Evolutionary conservation across 352 stramenopile genomes (phyloP), one percentile per base, ranked within the genome.

Genomic region (Phytophthora uliginosa): DNA sequence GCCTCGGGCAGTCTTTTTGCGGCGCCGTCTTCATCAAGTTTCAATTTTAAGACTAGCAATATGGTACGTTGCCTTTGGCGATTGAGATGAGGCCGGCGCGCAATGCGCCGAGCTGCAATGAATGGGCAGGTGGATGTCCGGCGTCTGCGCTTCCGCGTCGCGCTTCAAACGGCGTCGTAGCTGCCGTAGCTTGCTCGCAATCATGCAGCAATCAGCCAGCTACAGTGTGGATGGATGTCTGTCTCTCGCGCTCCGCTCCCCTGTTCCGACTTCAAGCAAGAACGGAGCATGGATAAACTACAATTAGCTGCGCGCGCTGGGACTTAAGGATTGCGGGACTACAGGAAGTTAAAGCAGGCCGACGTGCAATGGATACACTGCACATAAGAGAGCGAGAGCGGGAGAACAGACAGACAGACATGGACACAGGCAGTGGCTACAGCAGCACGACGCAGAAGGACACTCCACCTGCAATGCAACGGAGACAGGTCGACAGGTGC

Each of bases 1-100:
- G 50, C 58, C 42, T 26, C 47, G 50, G 45, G 66, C 83, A 91
- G 79, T 94, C 84, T 86, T 85, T 83, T 91, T 94, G 84, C 84
- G 81, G 82, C 83, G 74, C 76, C 77, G 84, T 88, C 85, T 91
- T 79, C 81, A 87, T 87, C 84, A 95, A 93, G 82, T 91, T 91
- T 90, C 82, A 90, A 90, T 91, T 91, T 88, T 88, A 91, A 92
- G 84, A 85, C 80, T 86, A 77, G 76, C 87, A 95, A 91, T 83
- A 94, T 95, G 87, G 87, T 95, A 92, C 73, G 87, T 85, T 54
- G 63, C 59, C 28, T 63, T 64, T 63, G 53, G 53, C 50, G 47
- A 59, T 56, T 45, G 10, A 69, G 64, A 42, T 31, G 50, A 72
- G 31, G 47, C 33, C 17, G 10, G 36, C 53, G 47, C 47, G 47